These are phyloP conservation scores for Cladosporium phlei DNA, from an alignment of 2,329 filamentous ascomycete genomes.

Conservation along the genomic window DNA sequence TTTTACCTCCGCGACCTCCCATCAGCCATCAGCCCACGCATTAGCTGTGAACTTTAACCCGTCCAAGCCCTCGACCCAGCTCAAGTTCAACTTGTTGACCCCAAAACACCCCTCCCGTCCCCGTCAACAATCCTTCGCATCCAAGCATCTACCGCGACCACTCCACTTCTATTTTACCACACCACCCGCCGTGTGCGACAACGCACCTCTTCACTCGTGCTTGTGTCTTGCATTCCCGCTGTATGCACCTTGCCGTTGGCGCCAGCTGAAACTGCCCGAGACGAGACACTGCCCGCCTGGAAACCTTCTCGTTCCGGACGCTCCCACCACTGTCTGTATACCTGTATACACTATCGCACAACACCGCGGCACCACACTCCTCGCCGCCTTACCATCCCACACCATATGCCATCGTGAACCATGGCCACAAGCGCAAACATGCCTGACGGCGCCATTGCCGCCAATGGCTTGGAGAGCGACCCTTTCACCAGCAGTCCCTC, in stretches of 20 bases:
- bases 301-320: no score
- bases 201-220: not conserved
- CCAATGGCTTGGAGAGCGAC: conserved; percentile 34
- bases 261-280: conserved; percentile 8
- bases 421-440: conserved; percentile 43
- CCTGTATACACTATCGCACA: no score
- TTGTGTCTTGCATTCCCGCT: not conserved
- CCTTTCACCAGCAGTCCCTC: conserved; percentile 40
- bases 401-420: conserved; percentile 11
- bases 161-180: not conserved
- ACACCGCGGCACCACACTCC: no score
- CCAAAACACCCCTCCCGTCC: no score
- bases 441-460: conserved; percentile 37
- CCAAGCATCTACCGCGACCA: conserved; percentile 4
- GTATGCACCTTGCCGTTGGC: conserved; percentile 4
- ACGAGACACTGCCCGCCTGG: not conserved
- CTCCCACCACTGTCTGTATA: no score
- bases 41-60: no score
- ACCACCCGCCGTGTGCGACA: conserved; percentile 2
- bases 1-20: no score
- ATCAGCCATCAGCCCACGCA: no score
- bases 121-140: conserved; percentile 5
- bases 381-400: not conserved
- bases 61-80: no score
- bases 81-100: no score